Conservation (phyloP, 305 asterid species). For the Fraxinus angustifolia region DNA sequence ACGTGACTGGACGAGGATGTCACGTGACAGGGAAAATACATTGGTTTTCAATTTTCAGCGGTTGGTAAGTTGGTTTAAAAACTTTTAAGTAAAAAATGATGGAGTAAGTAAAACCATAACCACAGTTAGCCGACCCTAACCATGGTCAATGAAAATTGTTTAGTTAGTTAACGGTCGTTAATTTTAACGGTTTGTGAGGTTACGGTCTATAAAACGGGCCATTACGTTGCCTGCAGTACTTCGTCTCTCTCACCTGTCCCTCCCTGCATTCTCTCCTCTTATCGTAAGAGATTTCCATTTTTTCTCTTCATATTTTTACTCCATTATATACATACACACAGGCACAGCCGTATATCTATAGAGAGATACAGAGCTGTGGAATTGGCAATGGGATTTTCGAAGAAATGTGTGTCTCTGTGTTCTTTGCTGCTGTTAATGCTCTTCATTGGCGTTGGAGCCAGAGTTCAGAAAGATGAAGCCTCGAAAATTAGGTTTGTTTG, state of each 20-base stretch:
- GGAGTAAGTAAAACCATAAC: constrained; percentile 16
- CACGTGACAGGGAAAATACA: background rate
- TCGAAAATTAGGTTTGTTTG: constrained; percentile 31
- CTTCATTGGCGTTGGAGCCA: constrained; percentile 34
- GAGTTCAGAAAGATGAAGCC: constrained; percentile 31
- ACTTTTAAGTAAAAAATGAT: background rate
- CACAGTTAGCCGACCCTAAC: background rate
- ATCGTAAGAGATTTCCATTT: background rate
- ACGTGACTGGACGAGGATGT: background rate
- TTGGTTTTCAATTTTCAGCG: background rate
- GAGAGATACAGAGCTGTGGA: background rate
- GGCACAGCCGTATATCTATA: constrained; percentile 3
- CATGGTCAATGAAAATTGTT: background rate
- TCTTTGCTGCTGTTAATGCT: constrained; percentile 40
- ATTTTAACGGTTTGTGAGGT: constrained; percentile 24
- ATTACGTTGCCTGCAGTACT: constrained; percentile 28
- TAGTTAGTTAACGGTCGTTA: constrained; percentile 48
- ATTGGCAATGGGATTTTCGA: constrained; percentile 30
- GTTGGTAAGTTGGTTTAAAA: constrained; percentile 22
- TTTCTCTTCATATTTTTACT: constrained; percentile 19
- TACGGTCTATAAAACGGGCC: constrained; percentile 40
- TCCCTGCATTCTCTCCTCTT: background rate
- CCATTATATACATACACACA: constrained; percentile 13
- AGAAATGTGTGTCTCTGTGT: constrained; percentile 35
- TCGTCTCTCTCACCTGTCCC: constrained; percentile 17